These are phyloP conservation scores for Corynascus novoguineensis DNA, from an alignment of 495 filamentous ascomycete species.

Conservation along the genomic window DNA sequence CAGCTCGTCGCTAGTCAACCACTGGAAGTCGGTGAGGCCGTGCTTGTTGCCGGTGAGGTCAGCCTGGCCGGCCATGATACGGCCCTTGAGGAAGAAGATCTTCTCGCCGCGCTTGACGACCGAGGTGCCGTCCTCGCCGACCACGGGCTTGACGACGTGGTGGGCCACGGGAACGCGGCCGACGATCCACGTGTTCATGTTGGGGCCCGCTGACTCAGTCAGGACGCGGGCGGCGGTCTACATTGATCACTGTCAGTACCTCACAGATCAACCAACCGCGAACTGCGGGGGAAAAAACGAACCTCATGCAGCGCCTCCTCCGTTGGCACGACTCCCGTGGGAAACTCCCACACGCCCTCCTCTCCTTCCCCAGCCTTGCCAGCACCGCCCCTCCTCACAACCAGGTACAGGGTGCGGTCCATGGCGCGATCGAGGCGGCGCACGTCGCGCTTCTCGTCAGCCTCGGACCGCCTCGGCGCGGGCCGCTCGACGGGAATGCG, in stretches of 20 bases:
- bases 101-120: slow-evolving; percentile 57
- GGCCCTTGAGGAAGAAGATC: slow-evolving; percentile 88
- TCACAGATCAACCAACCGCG: neutral
- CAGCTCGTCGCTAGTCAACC: slow-evolving; percentile 87
- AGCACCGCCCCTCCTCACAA: slow-evolving; percentile 64
- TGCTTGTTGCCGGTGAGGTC: slow-evolving; percentile 67
- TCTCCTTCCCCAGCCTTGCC: slow-evolving; percentile 53
- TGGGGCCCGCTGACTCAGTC: slow-evolving; percentile 68
- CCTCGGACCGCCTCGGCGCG: slow-evolving; percentile 65
- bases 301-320: slow-evolving; percentile 79
- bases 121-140: slow-evolving; percentile 32
- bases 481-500: slow-evolving; percentile 68
- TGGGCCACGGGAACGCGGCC: slow-evolving; percentile 87
- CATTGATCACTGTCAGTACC: neutral
- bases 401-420: slow-evolving; percentile 75
- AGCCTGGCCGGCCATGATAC: slow-evolving; percentile 95
- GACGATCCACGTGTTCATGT: slow-evolving; percentile 99
- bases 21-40: slow-evolving; percentile 77
- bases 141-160: slow-evolving; percentile 47
- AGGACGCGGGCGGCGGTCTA: slow-evolving; percentile 80
- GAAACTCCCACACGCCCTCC: slow-evolving; percentile 72
- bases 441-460: slow-evolving; percentile 67
- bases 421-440: slow-evolving; percentile 72
- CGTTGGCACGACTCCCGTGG: slow-evolving; percentile 55
- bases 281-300: slow-evolving; percentile 29